phyloP scores from a whole-genome alignment of 805 yeast species.

The Saccharomycopsis malanga region DNA sequence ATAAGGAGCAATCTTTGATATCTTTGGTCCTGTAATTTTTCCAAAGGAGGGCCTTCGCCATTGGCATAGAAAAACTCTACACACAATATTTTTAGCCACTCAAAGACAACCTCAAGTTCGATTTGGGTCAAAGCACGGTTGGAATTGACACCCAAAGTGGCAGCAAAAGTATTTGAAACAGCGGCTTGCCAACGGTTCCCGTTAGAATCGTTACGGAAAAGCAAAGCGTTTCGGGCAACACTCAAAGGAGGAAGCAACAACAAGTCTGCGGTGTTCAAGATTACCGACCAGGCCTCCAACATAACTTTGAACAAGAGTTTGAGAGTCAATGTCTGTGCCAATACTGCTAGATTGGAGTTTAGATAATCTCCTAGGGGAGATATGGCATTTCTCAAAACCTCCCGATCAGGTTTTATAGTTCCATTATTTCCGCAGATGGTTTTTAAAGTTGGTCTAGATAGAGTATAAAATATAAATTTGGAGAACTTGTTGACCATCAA shows the following conservation, averaged over 20 bases:
- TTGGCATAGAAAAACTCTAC: conserved; percentile 70
- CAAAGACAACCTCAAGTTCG: conserved; percentile 62
- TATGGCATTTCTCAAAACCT: conserved; percentile 55
- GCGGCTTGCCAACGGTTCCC: conserved; percentile 35
- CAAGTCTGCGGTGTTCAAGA: conserved; percentile 61
- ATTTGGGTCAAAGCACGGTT: conserved; percentile 42
- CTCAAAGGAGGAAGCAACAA: conserved; percentile 68
- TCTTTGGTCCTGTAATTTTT: conserved; percentile 50
- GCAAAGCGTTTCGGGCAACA: conserved; percentile 29
- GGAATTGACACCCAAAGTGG: conserved; percentile 28
- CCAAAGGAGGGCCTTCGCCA: conserved; percentile 74
- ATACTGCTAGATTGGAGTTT: conserved; percentile 56
- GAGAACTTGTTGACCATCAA: conserved; percentile 70
- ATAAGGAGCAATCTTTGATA: conserved; percentile 60
- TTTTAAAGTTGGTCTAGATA: conserved; percentile 52
- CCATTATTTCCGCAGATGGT: conserved; percentile 49
- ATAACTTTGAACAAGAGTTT: conserved; percentile 56
- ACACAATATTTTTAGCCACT: conserved; percentile 63
- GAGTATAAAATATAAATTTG: conserved; percentile 48
- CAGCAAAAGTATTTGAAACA: conserved; percentile 34
- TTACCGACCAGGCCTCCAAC: conserved; percentile 74
- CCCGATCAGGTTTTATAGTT: conserved; percentile 34
- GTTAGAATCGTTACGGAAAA: conserved; percentile 29
- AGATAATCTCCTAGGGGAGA: conserved; percentile 69
- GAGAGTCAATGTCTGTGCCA: conserved; percentile 52